Percentiles rank a stretch among this genome's conserved stretches.
Evolutionary conservation across 2,329 filamentous ascomycete genomes (phyloP).

Genomic region (Fusarium equiseti): DNA sequence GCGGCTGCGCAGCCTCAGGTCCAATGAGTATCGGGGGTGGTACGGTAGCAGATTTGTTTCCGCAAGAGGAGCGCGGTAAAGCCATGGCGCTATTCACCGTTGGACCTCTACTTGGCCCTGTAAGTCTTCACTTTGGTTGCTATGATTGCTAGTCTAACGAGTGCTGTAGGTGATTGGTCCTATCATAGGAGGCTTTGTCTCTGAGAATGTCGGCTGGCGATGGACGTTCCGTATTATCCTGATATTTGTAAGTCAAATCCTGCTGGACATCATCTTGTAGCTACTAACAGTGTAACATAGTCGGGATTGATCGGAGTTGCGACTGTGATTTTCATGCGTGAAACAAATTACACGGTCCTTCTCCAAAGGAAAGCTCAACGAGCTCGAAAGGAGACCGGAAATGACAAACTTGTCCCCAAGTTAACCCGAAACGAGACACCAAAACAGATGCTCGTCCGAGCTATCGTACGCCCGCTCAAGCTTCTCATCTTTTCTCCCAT

Average conservation of each 20-base stretch:
- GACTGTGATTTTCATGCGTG: slow-evolving; percentile 42
- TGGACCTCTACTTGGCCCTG: slow-evolving; percentile 69
- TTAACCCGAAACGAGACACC: slow-evolving; percentile 20
- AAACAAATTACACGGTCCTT: slow-evolving; percentile 44
- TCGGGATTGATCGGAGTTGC: neutral
- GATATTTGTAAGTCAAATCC: slow-evolving; percentile 49
- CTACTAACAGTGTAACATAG: neutral
- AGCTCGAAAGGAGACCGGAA: slow-evolving; percentile 30
- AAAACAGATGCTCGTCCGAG: slow-evolving; percentile 47
- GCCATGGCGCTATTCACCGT: slow-evolving; percentile 73
- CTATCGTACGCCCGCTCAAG: slow-evolving; percentile 56
- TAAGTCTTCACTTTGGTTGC: slow-evolving; percentile 5
- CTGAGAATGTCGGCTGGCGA: slow-evolving; percentile 61
- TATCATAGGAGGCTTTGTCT: slow-evolving; percentile 59
- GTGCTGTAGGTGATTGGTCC: slow-evolving; percentile 36
- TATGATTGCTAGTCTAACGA: neutral
- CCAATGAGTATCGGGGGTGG: slow-evolving; percentile 38
- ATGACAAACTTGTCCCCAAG: slow-evolving; percentile 30
- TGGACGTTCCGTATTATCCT: slow-evolving; percentile 65
- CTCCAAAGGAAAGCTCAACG: slow-evolving; percentile 7
- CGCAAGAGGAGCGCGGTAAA: slow-evolving; percentile 59
- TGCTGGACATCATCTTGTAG: too few species aligned
- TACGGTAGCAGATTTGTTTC: slow-evolving; percentile 31
- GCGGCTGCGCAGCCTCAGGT: slow-evolving; percentile 35
- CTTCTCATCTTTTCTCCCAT: slow-evolving; percentile 67